Percentiles rank a stretch among this genome's conserved stretches.
Conservation (phyloP, 441 rosid genomes). For the Flueggea neowawraea region DNA sequence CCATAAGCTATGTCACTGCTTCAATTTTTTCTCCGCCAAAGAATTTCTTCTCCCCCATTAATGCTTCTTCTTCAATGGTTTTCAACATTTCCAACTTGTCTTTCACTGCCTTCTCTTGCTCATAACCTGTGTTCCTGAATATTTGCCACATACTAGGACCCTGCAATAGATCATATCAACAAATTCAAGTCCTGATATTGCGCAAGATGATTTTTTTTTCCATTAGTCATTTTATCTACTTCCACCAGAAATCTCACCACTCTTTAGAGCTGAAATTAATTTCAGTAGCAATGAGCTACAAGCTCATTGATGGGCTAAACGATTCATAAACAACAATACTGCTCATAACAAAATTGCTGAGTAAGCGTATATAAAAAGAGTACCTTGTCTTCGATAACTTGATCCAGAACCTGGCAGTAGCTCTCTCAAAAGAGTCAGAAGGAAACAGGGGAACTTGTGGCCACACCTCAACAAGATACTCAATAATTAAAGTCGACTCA, state of each 20-base stretch:
- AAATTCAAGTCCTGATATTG: too few relatives aligned
- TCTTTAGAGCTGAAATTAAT: too few relatives aligned
- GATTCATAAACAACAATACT: too few relatives aligned
- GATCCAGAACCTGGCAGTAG: constrained; percentile 36
- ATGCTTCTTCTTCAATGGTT: constrained; percentile 18
- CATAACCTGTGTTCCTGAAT: constrained; percentile 10
- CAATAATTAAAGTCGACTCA: constrained; percentile 45
- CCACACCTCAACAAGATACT: constrained; percentile 51
- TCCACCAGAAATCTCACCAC: too few relatives aligned
- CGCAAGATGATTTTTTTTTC: too few relatives aligned
- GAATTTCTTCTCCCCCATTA: constrained; percentile 14
- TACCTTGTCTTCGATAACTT: constrained; percentile 32
- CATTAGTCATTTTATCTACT: too few relatives aligned
- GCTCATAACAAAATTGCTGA: too few relatives aligned
- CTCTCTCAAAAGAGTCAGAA: constrained; percentile 22
- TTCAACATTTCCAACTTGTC: constrained; percentile 15
- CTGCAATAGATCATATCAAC: not conserved
- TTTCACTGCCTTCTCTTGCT: constrained; percentile 12
- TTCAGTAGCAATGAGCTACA: not conserved
- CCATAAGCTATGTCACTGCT: constrained; percentile 21
- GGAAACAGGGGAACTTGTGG: constrained; percentile 36
- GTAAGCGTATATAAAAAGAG: too few relatives aligned
- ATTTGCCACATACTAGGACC: not conserved
- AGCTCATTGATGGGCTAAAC: not conserved
- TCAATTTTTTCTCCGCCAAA: constrained; percentile 23